phyloP scores from a whole-genome alignment of 805 yeast species.

The Teunomyces panamensis region DNA sequence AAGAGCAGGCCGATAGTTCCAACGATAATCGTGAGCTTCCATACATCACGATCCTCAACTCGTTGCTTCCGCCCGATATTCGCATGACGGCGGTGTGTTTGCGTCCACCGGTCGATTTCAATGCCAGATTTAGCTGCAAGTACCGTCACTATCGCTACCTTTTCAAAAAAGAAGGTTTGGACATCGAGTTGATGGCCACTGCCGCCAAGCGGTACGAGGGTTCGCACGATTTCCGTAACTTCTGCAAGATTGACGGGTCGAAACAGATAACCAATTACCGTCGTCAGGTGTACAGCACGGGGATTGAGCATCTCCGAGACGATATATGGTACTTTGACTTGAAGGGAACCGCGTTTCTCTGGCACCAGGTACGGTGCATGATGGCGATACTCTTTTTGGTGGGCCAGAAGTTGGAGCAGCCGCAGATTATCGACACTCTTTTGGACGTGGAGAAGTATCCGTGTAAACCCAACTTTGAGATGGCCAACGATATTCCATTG shows the following conservation, averaged over 20 bases:
- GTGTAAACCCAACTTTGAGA: conserved; percentile 72
- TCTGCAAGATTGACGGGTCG: conserved; percentile 91
- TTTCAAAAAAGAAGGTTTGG: conserved; percentile 54
- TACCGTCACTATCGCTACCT: conserved; percentile 83
- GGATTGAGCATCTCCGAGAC: conserved; percentile 40
- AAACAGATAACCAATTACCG: conserved; percentile 81
- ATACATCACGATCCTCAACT: conserved; percentile 72
- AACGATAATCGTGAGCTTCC: conserved; percentile 71
- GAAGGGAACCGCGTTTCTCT: conserved; percentile 84
- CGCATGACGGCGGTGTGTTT: conserved; percentile 78
- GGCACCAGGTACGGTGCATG: conserved; percentile 99
- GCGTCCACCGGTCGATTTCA: conserved; percentile 78
- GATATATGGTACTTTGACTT: conserved; percentile 69
- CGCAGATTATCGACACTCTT: conserved; percentile 54
- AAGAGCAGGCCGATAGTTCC: conserved; percentile 55
- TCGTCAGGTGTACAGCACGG: conserved; percentile 58
- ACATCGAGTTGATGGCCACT: conserved; percentile 61
- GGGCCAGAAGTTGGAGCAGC: conserved; percentile 73
- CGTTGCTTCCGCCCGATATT: conserved; percentile 76
- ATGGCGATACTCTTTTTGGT: conserved; percentile 76
- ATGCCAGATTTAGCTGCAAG: conserved; percentile 91
- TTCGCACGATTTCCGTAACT: conserved; percentile 87
- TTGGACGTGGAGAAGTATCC: conserved; percentile 58
- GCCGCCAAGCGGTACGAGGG: conserved; percentile 70
- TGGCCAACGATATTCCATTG: conserved; percentile 89